A percentile compares a stretch with the other conserved stretches of the same genome.
These are phyloP conservation scores for Xylaria grammica DNA, from an alignment of 495 filamentous ascomycete species.

Conservation along the genomic window DNA sequence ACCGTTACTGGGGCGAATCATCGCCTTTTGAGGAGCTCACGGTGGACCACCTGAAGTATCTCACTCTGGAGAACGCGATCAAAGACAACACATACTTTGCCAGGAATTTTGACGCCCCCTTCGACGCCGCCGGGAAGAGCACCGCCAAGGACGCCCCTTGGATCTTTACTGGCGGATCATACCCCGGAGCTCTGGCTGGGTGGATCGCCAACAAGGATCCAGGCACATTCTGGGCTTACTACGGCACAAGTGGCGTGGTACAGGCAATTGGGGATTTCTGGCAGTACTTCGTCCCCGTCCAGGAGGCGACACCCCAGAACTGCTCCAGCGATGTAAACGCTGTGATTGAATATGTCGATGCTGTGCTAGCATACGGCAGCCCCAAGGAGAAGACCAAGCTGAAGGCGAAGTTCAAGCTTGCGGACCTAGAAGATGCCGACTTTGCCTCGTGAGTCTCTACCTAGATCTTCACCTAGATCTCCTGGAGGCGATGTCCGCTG, in stretches of 20 bases:
- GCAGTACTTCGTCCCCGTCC: constrained; percentile 69
- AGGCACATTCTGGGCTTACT: constrained; percentile 72
- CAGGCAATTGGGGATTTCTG: constrained; percentile 68
- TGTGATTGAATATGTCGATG: constrained; percentile 64
- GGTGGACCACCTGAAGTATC: constrained; percentile 61
- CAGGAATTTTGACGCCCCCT: constrained; percentile 60
- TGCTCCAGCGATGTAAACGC: constrained; percentile 62
- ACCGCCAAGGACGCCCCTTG: constrained; percentile 64
- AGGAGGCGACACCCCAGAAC: constrained; percentile 66
- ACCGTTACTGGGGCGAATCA: constrained; percentile 66
- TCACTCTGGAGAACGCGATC: constrained; percentile 68
- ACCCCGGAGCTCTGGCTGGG: constrained; percentile 66
- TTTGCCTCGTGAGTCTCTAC: constrained; percentile 49
- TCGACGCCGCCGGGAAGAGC: constrained; percentile 59
- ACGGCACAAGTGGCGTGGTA: constrained; percentile 66
- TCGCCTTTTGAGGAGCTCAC: constrained; percentile 63
- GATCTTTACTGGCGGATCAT: constrained; percentile 68
- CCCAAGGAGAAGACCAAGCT: constrained; percentile 51
- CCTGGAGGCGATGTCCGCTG: constrained; percentile 51
- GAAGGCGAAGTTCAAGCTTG: constrained; percentile 64
- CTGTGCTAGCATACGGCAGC: constrained; percentile 48
- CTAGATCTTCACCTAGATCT: constrained; percentile 38
- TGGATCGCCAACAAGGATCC: constrained; percentile 65
- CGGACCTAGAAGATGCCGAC: constrained; percentile 60
- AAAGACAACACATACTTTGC: constrained; percentile 69